A percentile compares a stretch with the other conserved stretches of the same genome.
Conservation (phyloP, 495 filamentous ascomycete genomes). For the Aspergillus steynii region DNA sequence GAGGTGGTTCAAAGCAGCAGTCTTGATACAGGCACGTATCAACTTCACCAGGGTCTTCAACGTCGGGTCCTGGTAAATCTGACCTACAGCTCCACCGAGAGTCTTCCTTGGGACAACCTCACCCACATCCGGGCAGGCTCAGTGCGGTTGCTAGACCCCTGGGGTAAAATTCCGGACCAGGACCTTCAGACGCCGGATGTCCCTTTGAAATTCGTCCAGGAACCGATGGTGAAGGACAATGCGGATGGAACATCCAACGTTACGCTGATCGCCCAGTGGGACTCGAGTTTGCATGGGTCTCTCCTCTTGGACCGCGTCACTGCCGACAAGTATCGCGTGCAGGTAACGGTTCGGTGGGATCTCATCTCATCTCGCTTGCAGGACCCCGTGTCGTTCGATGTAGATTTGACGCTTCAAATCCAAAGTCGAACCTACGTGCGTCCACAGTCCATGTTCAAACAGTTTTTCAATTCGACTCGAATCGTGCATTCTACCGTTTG, state of each 20-base stretch:
- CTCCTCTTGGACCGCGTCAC: slow-evolving; percentile 86
- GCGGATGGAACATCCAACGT: slow-evolving; percentile 90
- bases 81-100: slow-evolving; percentile 85
- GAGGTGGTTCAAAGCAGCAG: slow-evolving; percentile 85
- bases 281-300: slow-evolving; percentile 89
- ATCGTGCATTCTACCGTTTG: slow-evolving; percentile 83
- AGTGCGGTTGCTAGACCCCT: slow-evolving; percentile 78
- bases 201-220: slow-evolving; percentile 69
- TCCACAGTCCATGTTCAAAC: slow-evolving; percentile 80
- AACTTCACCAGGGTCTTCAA: slow-evolving; percentile 94
- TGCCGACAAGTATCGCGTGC: slow-evolving; percentile 85
- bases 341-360: slow-evolving; percentile 83
- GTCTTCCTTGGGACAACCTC: slow-evolving; percentile 83
- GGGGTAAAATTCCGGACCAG: slow-evolving; percentile 80
- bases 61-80: slow-evolving; percentile 82
- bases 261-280: slow-evolving; percentile 88
- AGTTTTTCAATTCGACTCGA: slow-evolving; percentile 79
- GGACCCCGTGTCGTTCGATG: slow-evolving; percentile 79
- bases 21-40: slow-evolving; percentile 82
- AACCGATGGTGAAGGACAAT: slow-evolving; percentile 75
- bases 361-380: slow-evolving; percentile 75
- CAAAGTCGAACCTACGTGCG: slow-evolving; percentile 81
- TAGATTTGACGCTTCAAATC: slow-evolving; percentile 78
- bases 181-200: slow-evolving; percentile 71
- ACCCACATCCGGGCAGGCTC: slow-evolving; percentile 71